Base-by-base conservation (phyloP, 352 stramenopile genomes). In the Ophiocytium majus region DNA sequence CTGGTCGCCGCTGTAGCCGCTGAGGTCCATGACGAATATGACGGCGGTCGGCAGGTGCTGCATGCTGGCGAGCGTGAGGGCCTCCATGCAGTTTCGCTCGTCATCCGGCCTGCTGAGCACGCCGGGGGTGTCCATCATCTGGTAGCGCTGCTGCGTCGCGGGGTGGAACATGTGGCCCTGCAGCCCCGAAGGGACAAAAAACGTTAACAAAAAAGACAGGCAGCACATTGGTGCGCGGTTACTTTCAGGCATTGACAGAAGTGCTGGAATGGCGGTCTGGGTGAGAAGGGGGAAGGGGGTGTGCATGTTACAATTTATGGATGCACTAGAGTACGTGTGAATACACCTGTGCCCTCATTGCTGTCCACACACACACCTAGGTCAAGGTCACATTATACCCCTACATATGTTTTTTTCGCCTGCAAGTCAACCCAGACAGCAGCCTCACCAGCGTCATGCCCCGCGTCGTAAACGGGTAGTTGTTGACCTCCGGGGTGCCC, bases 11-110 rank as follows among this genome's bases (percentile, higher is more conserved):
- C 92, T 92, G 36, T 90, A 86, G n/a, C 92, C 91, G 35, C 89
- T 92, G n/a, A 94, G 88, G 90, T 96, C 93, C 90, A 95, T 93
- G 0, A 96, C 93, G 86, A 94, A 96, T 88, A 96, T 93, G 28
- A 96, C 93, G 34, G 92, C 93, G 10, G 92, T 95, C 31, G 92
- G 93, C 36, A 95, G 87, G 71, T 95, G 92, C 50, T 88, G 81
- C 86, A 91, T 89, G 63, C 83, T 89, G 0, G 88, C 89, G 32
- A 95, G 86, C 10, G 93, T 96, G 37, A 96, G 89, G 81, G 91
- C 86, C 89, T 96, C 93, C 92, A 96, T 95, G 86, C 95, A 92
- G 89, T 96, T 96, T 9, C 92, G 86, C 63, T 90, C 84, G 17
- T 85, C 84, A 36, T 93, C 88, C 0, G 90, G 84, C 19, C 93